phyloP scores from a whole-genome alignment of 257 asterid species.

The Capsicum baccatum region DNA sequence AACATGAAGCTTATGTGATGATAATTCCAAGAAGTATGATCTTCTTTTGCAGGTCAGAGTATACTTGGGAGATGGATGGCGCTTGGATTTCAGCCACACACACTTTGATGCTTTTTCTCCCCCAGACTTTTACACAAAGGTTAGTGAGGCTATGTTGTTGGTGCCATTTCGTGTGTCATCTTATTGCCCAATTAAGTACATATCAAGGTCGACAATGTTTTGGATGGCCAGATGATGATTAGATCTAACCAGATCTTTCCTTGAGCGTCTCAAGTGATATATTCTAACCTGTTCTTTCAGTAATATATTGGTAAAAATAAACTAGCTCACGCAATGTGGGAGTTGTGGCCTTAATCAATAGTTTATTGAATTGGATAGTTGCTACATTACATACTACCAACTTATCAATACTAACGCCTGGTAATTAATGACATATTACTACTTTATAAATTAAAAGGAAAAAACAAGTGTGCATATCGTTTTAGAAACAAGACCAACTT shows the following conservation, averaged over 20 bases:
- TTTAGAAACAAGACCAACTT: not conserved
- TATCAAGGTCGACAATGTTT: not conserved
- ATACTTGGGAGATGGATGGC: slow-evolving; percentile 97
- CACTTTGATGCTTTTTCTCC: slow-evolving; percentile 94
- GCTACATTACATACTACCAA: not conserved
- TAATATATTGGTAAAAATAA: not conserved
- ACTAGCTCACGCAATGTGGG: not conserved
- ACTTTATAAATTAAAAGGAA: not conserved
- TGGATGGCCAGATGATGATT: not conserved
- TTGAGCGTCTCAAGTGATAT: not conserved
- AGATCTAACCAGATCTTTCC: not conserved
- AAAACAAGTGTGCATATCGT: not conserved
- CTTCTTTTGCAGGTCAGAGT: slow-evolving; percentile 60
- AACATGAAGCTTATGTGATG: not conserved
- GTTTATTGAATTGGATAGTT: slow-evolving; percentile 5
- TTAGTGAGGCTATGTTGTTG: slow-evolving; percentile 31
- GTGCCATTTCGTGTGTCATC: not conserved
- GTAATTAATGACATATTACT: not conserved
- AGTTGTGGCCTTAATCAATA: not conserved
- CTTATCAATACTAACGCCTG: not conserved
- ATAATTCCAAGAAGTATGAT: not conserved
- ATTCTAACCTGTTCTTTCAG: not conserved
- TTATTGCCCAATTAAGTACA: not conserved
- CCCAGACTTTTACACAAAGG: slow-evolving; percentile 96
- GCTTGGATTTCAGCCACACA: slow-evolving; percentile 94